These are phyloP conservation scores for Nyctanthes arbortristis DNA, from an alignment of 257 asterid genomes.

Conservation along the genomic window DNA sequence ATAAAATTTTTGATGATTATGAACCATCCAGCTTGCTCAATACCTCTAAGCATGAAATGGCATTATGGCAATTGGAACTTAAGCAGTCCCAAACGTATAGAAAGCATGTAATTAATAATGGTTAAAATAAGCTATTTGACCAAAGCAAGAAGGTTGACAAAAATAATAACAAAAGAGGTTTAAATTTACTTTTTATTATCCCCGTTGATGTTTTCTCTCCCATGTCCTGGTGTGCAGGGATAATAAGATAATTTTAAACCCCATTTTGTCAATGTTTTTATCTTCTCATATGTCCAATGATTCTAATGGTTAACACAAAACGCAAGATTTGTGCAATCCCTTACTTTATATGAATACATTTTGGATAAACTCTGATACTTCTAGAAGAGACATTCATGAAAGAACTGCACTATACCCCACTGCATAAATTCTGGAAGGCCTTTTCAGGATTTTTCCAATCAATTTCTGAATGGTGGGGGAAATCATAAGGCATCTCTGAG, in stretches of 20 bases:
- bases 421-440: conserved; percentile 51
- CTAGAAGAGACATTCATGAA: neutral
- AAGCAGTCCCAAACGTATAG: neutral
- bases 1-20: no score
- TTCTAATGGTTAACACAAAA: neutral
- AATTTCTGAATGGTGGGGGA: conserved; percentile 70
- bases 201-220: no score
- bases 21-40: no score
- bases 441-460: conserved; percentile 60
- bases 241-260: no score
- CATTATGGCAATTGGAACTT: neutral
- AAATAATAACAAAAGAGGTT: no score
- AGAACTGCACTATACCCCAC: conserved; percentile 25
- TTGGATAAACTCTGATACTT: neutral
- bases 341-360: neutral
- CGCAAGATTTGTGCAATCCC: neutral
- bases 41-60: neutral
- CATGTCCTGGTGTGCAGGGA: no score
- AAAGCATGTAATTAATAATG: neutral
- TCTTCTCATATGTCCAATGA: no score
- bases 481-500: conserved; percentile 58
- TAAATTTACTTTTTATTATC: no score
- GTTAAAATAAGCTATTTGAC: no score
- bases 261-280: no score
- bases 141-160: no score